Evolutionary conservation across 768 basidiomycete genomes (phyloP).

Genomic region (Strobilomyces dryophilus): DNA sequence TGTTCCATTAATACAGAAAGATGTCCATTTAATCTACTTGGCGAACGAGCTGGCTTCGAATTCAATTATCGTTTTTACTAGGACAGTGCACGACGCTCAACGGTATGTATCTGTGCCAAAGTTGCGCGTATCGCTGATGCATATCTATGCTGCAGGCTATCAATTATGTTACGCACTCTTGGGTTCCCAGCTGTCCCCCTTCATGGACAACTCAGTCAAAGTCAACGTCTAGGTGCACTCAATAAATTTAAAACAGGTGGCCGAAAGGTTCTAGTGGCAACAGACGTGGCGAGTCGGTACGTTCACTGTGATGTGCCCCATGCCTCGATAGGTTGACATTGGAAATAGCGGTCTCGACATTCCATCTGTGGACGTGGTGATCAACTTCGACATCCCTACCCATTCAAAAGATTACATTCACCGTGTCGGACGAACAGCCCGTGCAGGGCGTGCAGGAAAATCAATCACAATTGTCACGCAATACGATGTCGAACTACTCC

Average conservation of each 20-base stretch:
- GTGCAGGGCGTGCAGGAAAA: slow-evolving; percentile 96
- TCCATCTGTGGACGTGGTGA: slow-evolving; percentile 91
- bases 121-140: not conserved
- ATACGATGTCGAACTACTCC: slow-evolving; percentile 95
- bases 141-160: slow-evolving; percentile 46
- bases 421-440: slow-evolving; percentile 94
- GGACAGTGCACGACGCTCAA: slow-evolving; percentile 92
- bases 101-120: slow-evolving; percentile 38
- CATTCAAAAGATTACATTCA: slow-evolving; percentile 99
- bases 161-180: slow-evolving; percentile 84
- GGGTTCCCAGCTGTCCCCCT: slow-evolving; percentile 95
- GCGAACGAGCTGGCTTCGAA: slow-evolving; percentile 87
- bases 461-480: slow-evolving; percentile 97
- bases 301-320: slow-evolving; percentile 21
- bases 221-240: slow-evolving; percentile 86
- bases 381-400: slow-evolving; percentile 97
- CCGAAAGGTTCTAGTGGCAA: slow-evolving; percentile 89
- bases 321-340: slow-evolving; percentile 1
- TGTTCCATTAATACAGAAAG: slow-evolving; percentile 88
- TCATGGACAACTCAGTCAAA: slow-evolving; percentile 93
- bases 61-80: slow-evolving; percentile 93
- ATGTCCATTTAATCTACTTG: slow-evolving; percentile 85
- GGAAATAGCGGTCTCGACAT: slow-evolving; percentile 82
- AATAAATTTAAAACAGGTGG: slow-evolving; percentile 95
- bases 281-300: slow-evolving; percentile 91